Base-by-base conservation (phyloP, 768 basidiomycete genomes). In the Pleurotus platypus region DNA sequence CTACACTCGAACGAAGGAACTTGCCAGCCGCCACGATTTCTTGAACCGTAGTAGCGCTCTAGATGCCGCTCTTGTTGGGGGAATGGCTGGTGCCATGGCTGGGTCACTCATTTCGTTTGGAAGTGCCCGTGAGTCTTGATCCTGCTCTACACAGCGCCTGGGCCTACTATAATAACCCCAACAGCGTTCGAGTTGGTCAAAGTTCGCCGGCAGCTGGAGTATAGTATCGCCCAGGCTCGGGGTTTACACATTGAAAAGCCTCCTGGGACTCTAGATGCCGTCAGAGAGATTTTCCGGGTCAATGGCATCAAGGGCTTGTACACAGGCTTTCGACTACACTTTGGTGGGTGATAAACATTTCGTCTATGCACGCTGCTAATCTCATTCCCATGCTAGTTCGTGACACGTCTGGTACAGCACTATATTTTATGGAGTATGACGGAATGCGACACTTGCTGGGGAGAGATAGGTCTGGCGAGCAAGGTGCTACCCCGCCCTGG, bases 381-480 rank as follows among this genome's bases (percentile, higher is more conserved):
- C 2, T 11, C 30, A 11, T 35, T 35, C 30, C 30, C 15, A 8
- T 50, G 60, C 37, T 64, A 93, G 90, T 93, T 53, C 87, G 94
- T 57, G 94, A 98, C 69, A 95, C 92, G 24, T 70, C 82, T 46
- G 94, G 94, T 48, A 96, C 95, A 11, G 89, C 88, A 4, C 75
- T 97, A 16, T 98, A 98, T 69, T 98, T 98, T 69, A 80, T 92
- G 37, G 93, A 95, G 67, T 97, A 98, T 67, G 94, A 98, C 66
- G 87, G 89, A 15, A 84, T 96, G 82, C 85, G 94, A 46, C 87
- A 93, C 75, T 64, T 94, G 13, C 76, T 96, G 46, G 95, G 95
- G 26, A 80, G 94, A 61, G 75, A 78, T 48, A 80, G 88, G 50
- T 81, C 79, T 27, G 90, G 91, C 20, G 90, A 91, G 69, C 92